Conservation (phyloP, 768 basidiomycete species). For the Amanita jacksonii region DNA sequence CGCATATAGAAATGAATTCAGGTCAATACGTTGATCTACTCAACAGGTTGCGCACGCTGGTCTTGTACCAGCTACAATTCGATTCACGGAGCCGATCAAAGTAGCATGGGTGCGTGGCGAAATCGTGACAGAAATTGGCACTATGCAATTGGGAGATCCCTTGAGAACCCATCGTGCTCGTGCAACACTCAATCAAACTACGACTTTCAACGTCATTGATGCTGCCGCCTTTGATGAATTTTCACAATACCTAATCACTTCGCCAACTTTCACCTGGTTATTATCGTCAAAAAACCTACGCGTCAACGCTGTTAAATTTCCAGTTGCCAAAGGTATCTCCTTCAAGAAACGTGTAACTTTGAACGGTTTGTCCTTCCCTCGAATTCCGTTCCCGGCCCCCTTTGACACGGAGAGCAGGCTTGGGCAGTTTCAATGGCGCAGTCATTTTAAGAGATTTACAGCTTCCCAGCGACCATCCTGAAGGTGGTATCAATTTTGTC, state of each 20-base stretch:
- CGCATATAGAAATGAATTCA: constrained; percentile 16
- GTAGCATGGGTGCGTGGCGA: constrained; percentile 50
- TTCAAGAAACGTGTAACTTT: constrained; percentile 54
- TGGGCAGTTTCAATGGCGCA: constrained; percentile 51
- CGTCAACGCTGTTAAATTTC: constrained; percentile 61
- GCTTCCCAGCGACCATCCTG: constrained; percentile 57
- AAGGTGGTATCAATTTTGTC: constrained; percentile 58
- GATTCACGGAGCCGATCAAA: constrained; percentile 46
- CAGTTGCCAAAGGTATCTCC: constrained; percentile 51
- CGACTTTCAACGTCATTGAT: constrained; percentile 46
- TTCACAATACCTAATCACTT: constrained; percentile 54
- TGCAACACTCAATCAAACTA: constrained; percentile 53
- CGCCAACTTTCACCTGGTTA: constrained; percentile 59
- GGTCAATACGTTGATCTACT: neutral
- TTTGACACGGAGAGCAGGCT: constrained; percentile 27
- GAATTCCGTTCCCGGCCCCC: neutral
- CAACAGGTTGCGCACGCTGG: constrained; percentile 56
- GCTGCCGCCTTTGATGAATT: constrained; percentile 52
- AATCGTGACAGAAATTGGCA: constrained; percentile 41
- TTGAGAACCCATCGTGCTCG: constrained; percentile 45
- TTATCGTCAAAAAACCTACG: constrained; percentile 44
- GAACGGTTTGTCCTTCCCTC: constrained; percentile 29
- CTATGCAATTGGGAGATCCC: constrained; percentile 32
- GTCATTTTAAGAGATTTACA: constrained; percentile 48
- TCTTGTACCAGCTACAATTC: constrained; percentile 51